Evolutionary conservation across 208 protist species (phyloP).

Genomic region (Trypanosoma brucei): DNA sequence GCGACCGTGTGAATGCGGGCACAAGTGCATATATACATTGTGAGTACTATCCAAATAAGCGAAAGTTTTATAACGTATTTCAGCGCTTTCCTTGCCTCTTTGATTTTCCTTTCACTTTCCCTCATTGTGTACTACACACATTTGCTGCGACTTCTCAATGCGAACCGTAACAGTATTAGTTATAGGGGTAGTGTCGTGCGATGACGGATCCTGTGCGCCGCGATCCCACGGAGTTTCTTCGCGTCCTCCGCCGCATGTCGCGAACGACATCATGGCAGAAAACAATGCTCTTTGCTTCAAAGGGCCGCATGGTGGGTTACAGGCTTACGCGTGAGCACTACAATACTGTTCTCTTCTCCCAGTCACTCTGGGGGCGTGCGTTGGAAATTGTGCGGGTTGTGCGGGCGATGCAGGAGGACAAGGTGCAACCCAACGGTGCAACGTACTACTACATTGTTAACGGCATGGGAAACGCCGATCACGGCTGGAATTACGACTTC

Average conservation of each 20-base stretch:
- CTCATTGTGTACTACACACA: too few species aligned
- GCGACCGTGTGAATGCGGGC: too few species aligned
- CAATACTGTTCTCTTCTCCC: constrained; percentile 88
- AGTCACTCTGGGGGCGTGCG: constrained; percentile 86
- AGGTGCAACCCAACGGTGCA: constrained; percentile 81
- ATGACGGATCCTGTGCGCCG: constrained; percentile 90
- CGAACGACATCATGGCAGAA: constrained; percentile 89
- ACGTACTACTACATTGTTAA: constrained; percentile 91
- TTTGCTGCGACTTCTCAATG: too few species aligned
- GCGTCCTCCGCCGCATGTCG: constrained; percentile 84
- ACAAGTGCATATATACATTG: too few species aligned
- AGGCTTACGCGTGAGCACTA: constrained; percentile 85
- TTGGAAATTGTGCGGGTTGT: constrained; percentile 86
- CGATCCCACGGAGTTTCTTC: constrained; percentile 88
- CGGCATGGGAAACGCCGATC: constrained; percentile 89
- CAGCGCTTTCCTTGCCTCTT: too few species aligned
- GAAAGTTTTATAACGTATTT: too few species aligned
- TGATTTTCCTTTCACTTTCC: too few species aligned
- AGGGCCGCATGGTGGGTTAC: constrained; percentile 90
- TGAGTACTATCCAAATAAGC: too few species aligned
- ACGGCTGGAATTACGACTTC: constrained; percentile 90
- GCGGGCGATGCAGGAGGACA: constrained; percentile 85
- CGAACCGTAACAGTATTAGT: background rate
- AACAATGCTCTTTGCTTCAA: constrained; percentile 85
- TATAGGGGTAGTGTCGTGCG: background rate